phyloP scores from a whole-genome alignment of 495 filamentous ascomycete species.

The Penicillium parvum region DNA sequence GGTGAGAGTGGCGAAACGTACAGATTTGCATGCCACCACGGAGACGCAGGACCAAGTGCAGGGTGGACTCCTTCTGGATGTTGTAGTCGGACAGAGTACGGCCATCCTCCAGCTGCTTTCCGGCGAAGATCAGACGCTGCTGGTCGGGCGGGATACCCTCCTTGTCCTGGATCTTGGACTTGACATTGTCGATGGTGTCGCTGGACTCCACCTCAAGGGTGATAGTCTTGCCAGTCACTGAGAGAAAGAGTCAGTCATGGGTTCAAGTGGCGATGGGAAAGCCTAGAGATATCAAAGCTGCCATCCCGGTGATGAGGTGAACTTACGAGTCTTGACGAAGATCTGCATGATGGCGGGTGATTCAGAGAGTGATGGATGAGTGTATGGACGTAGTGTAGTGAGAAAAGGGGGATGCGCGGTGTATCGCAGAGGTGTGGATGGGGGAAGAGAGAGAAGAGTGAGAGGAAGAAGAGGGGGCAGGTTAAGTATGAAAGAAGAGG shows the following conservation, averaged over 20 bases:
- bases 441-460: constrained; percentile 7
- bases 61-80: constrained; percentile 96
- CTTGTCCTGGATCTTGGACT: constrained; percentile 99
- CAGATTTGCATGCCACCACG: constrained; percentile 99
- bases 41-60: constrained; percentile 93
- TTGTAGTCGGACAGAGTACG: constrained; percentile 97
- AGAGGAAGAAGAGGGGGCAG: constrained; percentile 12
- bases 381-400: constrained; percentile 7
- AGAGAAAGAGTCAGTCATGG: constrained; percentile 12
- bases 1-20: constrained; percentile 38
- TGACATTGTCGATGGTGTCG: constrained; percentile 98
- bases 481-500: constrained; percentile 35
- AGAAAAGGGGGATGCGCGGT: constrained; percentile 11
- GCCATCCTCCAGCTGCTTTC: constrained; percentile 96
- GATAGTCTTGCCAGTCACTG: constrained; percentile 96
- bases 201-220: constrained; percentile 98
- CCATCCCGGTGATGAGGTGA: background rate
- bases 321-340: constrained; percentile 95
- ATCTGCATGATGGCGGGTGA: constrained; percentile 71
- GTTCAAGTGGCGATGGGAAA: constrained; percentile 5
- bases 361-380: constrained; percentile 7
- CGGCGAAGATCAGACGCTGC: constrained; percentile 97
- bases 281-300: background rate
- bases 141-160: constrained; percentile 98
- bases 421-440: constrained; percentile 1